A percentile compares a stretch with the other conserved stretches of the same genome.
Evolutionary conservation across 202 grass and related monocot genomes (phyloP).

Genomic region (Setaria italica): DNA sequence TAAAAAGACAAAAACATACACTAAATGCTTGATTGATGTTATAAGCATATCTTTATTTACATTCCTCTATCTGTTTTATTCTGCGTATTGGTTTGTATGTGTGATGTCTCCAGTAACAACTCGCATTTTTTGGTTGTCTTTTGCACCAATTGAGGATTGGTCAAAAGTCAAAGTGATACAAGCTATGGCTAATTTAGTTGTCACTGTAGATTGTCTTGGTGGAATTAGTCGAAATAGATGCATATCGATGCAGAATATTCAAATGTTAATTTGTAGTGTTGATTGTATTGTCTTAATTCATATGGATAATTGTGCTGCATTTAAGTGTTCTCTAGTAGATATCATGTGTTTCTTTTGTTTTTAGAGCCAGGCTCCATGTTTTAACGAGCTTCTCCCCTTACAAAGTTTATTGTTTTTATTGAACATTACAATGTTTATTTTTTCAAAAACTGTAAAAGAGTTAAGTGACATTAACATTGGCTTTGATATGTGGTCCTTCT

Average conservation of each 20-base stretch:
- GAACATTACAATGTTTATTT: neutral
- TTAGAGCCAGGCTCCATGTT: neutral
- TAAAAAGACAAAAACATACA: neutral
- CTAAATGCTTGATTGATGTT: neutral
- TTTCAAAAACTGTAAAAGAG: constrained; percentile 19
- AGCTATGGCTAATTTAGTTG: neutral
- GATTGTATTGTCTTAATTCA: neutral
- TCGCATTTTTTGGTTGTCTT: neutral
- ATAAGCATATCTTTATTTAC: neutral
- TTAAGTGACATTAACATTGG: neutral
- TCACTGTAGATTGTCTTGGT: too few relatives aligned
- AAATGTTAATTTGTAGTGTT: neutral
- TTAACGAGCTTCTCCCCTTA: neutral
- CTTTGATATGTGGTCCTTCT: neutral
- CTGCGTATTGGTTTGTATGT: neutral
- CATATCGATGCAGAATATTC: too few relatives aligned
- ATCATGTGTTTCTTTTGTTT: neutral
- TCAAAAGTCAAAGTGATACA: too few relatives aligned
- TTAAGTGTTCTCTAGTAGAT: constrained; percentile 17
- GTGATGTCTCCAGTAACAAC: neutral
- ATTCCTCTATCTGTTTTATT: neutral
- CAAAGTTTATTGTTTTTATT: neutral
- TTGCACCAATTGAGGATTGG: neutral
- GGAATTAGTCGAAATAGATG: too few relatives aligned
- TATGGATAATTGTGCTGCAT: constrained; percentile 29